A percentile compares a stretch with the other conserved stretches of the same genome.
phyloP scores from a whole-genome alignment of 139 green algal genomes.

The Tetraselmis striata region DNA sequence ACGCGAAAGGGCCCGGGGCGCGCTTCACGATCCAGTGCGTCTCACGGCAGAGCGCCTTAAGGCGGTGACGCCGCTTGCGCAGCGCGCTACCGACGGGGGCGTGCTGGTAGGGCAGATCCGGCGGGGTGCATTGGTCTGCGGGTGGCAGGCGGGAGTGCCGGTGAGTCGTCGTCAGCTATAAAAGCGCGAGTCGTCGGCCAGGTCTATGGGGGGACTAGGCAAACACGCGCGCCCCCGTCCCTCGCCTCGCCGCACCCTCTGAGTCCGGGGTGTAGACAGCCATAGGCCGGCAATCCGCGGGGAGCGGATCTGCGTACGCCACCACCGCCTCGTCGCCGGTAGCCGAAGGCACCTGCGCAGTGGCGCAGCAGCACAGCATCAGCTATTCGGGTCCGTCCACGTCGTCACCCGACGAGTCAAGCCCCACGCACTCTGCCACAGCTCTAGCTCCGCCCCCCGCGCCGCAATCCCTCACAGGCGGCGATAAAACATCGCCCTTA shows the following conservation, averaged over 20 bases:
- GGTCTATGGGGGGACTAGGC: too few relatives aligned
- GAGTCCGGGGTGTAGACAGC: background rate
- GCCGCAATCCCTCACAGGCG: too few relatives aligned
- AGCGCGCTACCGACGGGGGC: background rate
- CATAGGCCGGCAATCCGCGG: background rate
- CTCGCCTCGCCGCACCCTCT: background rate
- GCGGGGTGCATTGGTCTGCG: background rate
- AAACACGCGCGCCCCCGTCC: background rate
- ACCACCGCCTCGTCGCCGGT: background rate
- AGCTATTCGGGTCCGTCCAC: too few relatives aligned
- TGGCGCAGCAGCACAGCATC: too few relatives aligned
- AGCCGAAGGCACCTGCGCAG: too few relatives aligned
- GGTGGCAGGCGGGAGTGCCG: background rate
- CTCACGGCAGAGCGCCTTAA: background rate
- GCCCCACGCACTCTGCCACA: too few relatives aligned
- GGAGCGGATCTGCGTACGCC: background rate
- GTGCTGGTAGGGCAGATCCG: background rate
- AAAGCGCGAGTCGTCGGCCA: too few relatives aligned
- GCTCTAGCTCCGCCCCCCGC: too few relatives aligned
- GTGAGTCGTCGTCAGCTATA: background rate
- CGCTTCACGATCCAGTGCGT: background rate
- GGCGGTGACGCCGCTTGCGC: background rate
- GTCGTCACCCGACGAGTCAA: too few relatives aligned
- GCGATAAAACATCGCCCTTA: too few relatives aligned
- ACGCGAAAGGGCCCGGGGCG: background rate